Evolutionary conservation across 257 asterid genomes (phyloP), one percentile per base, ranked within the genome.

Genomic region (Prunella vulgaris): DNA sequence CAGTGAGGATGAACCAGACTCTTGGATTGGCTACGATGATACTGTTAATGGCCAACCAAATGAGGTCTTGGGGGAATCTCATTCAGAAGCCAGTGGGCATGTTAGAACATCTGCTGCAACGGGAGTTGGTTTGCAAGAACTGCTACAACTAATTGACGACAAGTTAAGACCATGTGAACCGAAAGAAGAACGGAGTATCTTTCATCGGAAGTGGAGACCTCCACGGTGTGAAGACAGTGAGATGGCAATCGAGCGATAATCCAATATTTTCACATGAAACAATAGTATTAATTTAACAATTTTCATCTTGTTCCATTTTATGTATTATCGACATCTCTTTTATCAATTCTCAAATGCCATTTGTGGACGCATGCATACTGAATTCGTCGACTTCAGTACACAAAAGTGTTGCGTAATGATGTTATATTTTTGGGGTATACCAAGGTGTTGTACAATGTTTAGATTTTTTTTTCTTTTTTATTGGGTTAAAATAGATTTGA

Each of bases 201-300:
- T 82, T 71, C 77, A 86, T 60, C 84, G 85, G 4, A 94, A 94
- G 76, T 94, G 99, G 99, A 82, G 97, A 82, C 97, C 97, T 0
- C 88, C 93, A 6, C 84, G 83, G 48, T n/a, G 64, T 42, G 89
- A 84, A 63, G 93, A 88, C 65, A 59, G 49, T 17, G 72, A 77
- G 25, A 35, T 78, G 30, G 88, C 93, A 48, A 68, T 70, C 76
- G 81, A 74, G 66, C 85, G 68, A 59, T 86, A 86, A 56, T 8
- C 14, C 3, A 1, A 25, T 25, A 32, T 32, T 32, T 32, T 32
- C 37, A 4, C 9, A 1, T 25, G 1, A 25, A 25, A 25, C 28
- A 25, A 25, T 25, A 25, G 3, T 25, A 25, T 25, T 25, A 1
- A 25, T 25, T 25, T 25, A 25, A 25, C 3, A 25, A 25, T 25